Base-by-base conservation (phyloP, 2,329 filamentous ascomycete genomes). In the Ophiostoma sp. region DNA sequence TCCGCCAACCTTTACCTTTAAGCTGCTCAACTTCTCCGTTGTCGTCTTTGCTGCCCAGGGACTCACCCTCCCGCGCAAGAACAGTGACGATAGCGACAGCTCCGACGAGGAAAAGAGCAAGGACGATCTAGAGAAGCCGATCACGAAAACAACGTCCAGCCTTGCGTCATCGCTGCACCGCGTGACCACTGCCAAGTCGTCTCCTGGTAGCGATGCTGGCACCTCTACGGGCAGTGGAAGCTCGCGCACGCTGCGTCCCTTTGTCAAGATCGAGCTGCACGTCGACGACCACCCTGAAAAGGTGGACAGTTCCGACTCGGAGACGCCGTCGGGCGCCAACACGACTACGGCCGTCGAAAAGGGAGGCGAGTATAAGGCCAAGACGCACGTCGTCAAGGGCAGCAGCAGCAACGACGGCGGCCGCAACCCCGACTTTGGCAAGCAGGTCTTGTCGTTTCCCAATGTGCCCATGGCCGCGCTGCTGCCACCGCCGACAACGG, bases 191-290 rank as follows among this genome's bases (percentile, higher is more conserved):
- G 14, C 55, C 11, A 60, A 60, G 3, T 38, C 42, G 11, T 44
- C 55, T 5, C 3, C 4, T 7, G 27, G 9, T 5, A 60, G 55
- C 27, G 55, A 60, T 38, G 27, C 27, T 2, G 27, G 27, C 27
- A 27, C 27, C 27, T 36, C 55, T 12, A 60, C 55, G 5, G 27
- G 3, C 62, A 7, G n/a, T 66, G n/a, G 58, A 62, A 62, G 38
- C 58, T 44, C 47, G 4, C 65, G 67, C n/a, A 36, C 84, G 36
- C 90, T 96, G 77, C 85, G 87, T 69, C 93, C 92, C 0, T 97
- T 95, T 76, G 80, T 97, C 75, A 94, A 92, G 76, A 86, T 90
- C 68, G 90, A 95, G 76, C 78, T 97, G 69, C 93, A 97, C 79
- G 87, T 92, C 40, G 92, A 95, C 76, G 87, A 81, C 65, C 45